Evolutionary conservation across 177 flowering plant genomes (phyloP).

Genomic region (Tripterygium wilfordii): DNA sequence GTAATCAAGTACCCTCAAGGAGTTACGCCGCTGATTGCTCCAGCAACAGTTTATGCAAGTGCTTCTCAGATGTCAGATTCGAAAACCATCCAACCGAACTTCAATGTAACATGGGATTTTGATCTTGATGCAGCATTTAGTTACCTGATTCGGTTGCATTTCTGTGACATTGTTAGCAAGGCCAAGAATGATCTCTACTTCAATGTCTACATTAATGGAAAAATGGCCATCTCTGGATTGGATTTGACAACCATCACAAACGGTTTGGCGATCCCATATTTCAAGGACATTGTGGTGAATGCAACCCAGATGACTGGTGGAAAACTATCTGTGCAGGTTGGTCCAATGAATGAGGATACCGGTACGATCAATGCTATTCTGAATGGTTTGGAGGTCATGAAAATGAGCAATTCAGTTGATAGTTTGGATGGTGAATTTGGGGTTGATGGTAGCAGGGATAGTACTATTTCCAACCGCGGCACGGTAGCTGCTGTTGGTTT

Average conservation of each 20-base stretch:
- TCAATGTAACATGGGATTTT: constrained; percentile 69
- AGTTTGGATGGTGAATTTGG: constrained; percentile 78
- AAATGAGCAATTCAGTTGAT: constrained; percentile 62
- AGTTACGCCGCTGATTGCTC: constrained; percentile 50
- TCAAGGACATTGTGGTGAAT: constrained; percentile 53
- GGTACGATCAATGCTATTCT: constrained; percentile 58
- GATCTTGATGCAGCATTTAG: constrained; percentile 26
- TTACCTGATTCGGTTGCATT: constrained; percentile 60
- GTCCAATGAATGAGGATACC: constrained; percentile 37
- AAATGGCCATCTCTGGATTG: constrained; percentile 47
- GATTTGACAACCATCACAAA: constrained; percentile 44
- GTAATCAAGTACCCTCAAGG: constrained; percentile 40
- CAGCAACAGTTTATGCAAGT: constrained; percentile 52
- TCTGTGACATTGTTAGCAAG: constrained; percentile 78
- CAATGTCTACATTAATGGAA: constrained; percentile 64
- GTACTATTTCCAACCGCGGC: constrained; percentile 13
- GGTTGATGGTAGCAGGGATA: constrained; percentile 32
- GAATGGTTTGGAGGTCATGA: constrained; percentile 74
- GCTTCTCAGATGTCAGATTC: constrained; percentile 59
- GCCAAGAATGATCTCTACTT: constrained; percentile 62
- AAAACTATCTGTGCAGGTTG: constrained; percentile 42
- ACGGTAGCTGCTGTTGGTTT: constrained; percentile 70
- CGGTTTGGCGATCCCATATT: constrained; percentile 48
- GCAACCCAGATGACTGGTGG: constrained; percentile 22
- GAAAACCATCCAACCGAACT: constrained; percentile 25